Percentiles rank a stretch among this genome's conserved stretches.
Evolutionary conservation across 2,329 filamentous ascomycete genomes (phyloP).

Genomic region (Paradendryphiella salina): DNA sequence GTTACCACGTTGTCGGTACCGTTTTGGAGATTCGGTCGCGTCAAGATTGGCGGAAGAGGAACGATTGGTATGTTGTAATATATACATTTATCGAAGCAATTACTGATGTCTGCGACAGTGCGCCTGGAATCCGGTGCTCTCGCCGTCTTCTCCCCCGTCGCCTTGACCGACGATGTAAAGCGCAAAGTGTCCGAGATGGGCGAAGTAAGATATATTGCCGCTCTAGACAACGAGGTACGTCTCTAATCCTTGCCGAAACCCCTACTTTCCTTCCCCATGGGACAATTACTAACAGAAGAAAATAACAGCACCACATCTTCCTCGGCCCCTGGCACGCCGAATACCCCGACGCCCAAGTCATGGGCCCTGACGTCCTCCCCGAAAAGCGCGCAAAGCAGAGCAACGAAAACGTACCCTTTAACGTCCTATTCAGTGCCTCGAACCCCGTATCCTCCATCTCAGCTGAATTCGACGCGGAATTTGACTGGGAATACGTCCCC

Average conservation of each 20-base stretch:
- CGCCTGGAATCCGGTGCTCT: slow-evolving; percentile 76
- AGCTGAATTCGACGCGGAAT: slow-evolving; percentile 82
- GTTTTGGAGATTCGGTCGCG: slow-evolving; percentile 75
- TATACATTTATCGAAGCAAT: background rate
- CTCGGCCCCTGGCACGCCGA: slow-evolving; percentile 79
- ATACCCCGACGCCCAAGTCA: slow-evolving; percentile 76
- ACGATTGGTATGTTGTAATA: slow-evolving; percentile 68
- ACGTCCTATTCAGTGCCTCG: slow-evolving; percentile 60
- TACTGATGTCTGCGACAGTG: slow-evolving; percentile 55
- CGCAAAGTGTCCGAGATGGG: slow-evolving; percentile 62
- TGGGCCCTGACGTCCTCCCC: slow-evolving; percentile 79
- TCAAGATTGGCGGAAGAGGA: slow-evolving; percentile 84
- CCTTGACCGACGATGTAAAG: slow-evolving; percentile 75
- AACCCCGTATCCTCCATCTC: slow-evolving; percentile 58
- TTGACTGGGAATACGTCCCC: slow-evolving; percentile 80
- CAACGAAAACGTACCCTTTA: slow-evolving; percentile 64
- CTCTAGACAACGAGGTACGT: slow-evolving; percentile 72
- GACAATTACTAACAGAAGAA: background rate
- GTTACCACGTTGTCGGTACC: slow-evolving; percentile 80
- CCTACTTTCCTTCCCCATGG: background rate
- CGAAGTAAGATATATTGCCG: slow-evolving; percentile 79
- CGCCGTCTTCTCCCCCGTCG: slow-evolving; percentile 89
- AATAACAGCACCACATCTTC: slow-evolving; percentile 82
- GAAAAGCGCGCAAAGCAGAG: slow-evolving; percentile 73
- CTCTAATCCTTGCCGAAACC: background rate